These are phyloP conservation scores for Xenosphaeropsis pyriputrescens DNA, from an alignment of 2,329 filamentous ascomycete species.

Conservation along the genomic window DNA sequence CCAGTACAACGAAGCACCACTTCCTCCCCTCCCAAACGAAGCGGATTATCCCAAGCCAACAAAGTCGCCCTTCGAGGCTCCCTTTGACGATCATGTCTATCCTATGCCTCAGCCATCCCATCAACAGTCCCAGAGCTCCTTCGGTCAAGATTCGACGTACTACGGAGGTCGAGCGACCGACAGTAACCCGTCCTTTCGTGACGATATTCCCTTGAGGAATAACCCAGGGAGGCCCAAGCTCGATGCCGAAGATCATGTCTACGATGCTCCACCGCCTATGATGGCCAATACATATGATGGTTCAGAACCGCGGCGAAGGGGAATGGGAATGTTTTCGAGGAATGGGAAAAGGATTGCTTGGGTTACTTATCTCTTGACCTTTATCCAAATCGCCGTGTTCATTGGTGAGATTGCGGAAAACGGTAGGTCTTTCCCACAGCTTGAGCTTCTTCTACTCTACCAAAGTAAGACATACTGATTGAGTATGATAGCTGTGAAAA, in stretches of 20 bases:
- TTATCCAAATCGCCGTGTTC: constrained; percentile 71
- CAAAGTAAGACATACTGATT: constrained; percentile 4
- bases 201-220: constrained; percentile 42
- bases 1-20: constrained; percentile 3
- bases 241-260: constrained; percentile 41
- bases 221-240: constrained; percentile 12
- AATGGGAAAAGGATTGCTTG: constrained; percentile 40
- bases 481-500: constrained; percentile 44
- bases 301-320: constrained; percentile 19
- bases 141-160: constrained; percentile 42
- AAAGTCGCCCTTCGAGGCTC: constrained; percentile 45
- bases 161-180: constrained; percentile 28
- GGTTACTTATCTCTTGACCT: constrained; percentile 68
- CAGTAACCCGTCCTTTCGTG: constrained; percentile 20
- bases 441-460: no score
- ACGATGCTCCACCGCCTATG: constrained; percentile 31
- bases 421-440: constrained; percentile 33
- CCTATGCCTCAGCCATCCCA: constrained; percentile 29
- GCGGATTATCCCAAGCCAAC: constrained; percentile 11
- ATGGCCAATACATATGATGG: background rate
- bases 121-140: constrained; percentile 17
- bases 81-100: constrained; percentile 55
- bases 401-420: constrained; percentile 78
- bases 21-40: constrained; percentile 10
- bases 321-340: constrained; percentile 37